These are phyloP conservation scores for Penicillium sp. DNA, from an alignment of 2,329 filamentous ascomycete species.

Conservation along the genomic window DNA sequence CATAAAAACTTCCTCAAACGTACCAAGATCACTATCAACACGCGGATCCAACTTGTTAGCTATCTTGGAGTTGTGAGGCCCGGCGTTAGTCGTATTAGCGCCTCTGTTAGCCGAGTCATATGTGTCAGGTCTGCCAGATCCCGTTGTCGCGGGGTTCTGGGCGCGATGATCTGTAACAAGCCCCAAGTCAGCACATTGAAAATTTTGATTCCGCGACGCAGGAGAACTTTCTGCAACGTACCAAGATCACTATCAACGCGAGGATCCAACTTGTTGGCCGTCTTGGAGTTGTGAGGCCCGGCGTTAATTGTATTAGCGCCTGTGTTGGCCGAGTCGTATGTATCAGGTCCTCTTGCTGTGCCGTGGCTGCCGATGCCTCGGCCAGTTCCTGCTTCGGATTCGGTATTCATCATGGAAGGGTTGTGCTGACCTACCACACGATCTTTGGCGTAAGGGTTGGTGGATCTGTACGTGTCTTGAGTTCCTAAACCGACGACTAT, in stretches of 20 bases:
- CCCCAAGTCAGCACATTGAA: too few relatives aligned
- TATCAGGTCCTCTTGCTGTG: not conserved
- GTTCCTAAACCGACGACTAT: not conserved
- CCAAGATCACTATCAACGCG: constrained; percentile 36
- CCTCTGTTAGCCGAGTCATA: not conserved
- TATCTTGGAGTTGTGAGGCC: constrained; percentile 49
- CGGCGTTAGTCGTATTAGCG: constrained; percentile 24
- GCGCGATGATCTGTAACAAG: too few relatives aligned
- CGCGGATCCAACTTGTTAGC: constrained; percentile 59
- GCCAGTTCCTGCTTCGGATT: not conserved
- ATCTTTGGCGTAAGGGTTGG: constrained; percentile 7
- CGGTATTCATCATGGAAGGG: not conserved
- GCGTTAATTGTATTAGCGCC: constrained; percentile 6
- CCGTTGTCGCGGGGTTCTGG: too few relatives aligned
- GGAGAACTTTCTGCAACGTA: constrained; percentile 9
- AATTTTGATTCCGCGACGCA: too few relatives aligned
- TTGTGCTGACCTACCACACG: constrained; percentile 1
- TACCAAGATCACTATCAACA: constrained; percentile 28
- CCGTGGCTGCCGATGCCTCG: not conserved
- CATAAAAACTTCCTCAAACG: not conserved
- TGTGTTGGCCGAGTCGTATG: not conserved
- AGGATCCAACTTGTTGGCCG: constrained; percentile 57
- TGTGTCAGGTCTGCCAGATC: not conserved
- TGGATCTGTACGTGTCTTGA: not conserved
- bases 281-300: constrained; percentile 50